phyloP scores from a whole-genome alignment of 306 rosid genomes.

The Spatholobus suberectus region DNA sequence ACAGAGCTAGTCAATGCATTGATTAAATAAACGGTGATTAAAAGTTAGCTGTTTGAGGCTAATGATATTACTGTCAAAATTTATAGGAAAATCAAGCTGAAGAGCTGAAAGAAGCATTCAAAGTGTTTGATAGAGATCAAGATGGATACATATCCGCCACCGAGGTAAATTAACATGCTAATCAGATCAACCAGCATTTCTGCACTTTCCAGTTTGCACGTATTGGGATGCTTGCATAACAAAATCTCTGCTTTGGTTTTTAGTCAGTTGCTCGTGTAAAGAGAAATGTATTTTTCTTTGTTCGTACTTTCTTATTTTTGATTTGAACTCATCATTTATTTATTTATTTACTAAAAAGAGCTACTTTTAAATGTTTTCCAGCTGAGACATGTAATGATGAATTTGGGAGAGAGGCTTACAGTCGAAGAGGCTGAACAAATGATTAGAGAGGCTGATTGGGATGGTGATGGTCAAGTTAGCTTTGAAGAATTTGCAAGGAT shows the following conservation, averaged over 20 bases:
- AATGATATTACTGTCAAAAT: not conserved
- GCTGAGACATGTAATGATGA: constrained; percentile 72
- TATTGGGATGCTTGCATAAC: not conserved
- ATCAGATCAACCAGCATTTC: not conserved
- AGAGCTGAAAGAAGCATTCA: constrained; percentile 84
- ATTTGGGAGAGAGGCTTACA: constrained; percentile 70
- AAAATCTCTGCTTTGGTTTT: not conserved
- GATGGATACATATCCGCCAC: constrained; percentile 79
- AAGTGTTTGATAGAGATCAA: constrained; percentile 83
- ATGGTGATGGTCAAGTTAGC: constrained; percentile 80
- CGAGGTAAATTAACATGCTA: constrained; percentile 56
- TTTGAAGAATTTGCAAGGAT: constrained; percentile 74
- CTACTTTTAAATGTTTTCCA: not conserved
- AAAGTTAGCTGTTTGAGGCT: not conserved
- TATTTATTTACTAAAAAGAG: not conserved
- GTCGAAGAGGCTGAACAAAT: constrained; percentile 78
- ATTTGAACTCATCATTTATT: not conserved
- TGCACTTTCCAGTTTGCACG: not conserved
- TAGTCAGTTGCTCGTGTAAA: not conserved
- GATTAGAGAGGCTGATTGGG: constrained; percentile 83
- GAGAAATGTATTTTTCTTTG: not conserved
- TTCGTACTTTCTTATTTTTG: not conserved
- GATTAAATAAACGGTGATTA: not conserved
- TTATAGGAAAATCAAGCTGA: constrained; percentile 52
- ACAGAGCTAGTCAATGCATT: not conserved